Conservation (phyloP, 2,329 filamentous ascomycete species). For the Magnaporthiopsis poae region DNA sequence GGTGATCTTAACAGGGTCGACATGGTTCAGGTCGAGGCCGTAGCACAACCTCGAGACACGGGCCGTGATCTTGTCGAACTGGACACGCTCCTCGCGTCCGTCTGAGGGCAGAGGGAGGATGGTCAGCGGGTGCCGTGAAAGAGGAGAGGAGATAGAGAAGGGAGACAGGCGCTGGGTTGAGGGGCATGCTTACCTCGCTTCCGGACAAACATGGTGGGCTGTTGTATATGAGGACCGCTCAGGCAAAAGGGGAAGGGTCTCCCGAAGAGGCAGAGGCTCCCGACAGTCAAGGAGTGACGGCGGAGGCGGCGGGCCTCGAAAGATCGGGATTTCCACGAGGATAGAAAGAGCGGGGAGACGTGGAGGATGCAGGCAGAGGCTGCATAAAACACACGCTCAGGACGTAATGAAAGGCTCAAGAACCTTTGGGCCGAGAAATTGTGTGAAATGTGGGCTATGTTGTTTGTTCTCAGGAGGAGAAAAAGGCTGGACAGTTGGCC, state of each 20-base stretch:
- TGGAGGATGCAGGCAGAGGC: neutral
- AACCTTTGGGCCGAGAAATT: neutral
- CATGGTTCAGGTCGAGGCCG: slow-evolving; percentile 84
- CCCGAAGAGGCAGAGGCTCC: neutral
- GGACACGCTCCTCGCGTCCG: slow-evolving; percentile 98
- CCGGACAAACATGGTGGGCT: slow-evolving; percentile 46
- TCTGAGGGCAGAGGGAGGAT: slow-evolving; percentile 45
- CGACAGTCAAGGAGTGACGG: neutral
- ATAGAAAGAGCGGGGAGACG: neutral
- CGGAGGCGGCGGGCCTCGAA: slow-evolving; percentile 2
- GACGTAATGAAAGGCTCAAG: neutral
- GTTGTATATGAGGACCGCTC: slow-evolving; percentile 6
- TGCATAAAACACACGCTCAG: neutral
- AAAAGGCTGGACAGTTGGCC: neutral
- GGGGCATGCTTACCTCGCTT: slow-evolving; percentile 45
- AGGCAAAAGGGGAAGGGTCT: neutral
- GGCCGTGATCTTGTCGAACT: slow-evolving; percentile 99
- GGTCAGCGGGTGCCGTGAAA: neutral
- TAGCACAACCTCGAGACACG: slow-evolving; percentile 97
- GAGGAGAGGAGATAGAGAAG: too few relatives aligned
- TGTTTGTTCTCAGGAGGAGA: neutral
- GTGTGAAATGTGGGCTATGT: neutral
- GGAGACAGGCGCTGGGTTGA: neutral
- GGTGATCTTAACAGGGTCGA: slow-evolving; percentile 95
- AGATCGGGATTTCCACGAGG: neutral